A percentile compares a stretch with the other conserved stretches of the same genome.
These are phyloP conservation scores for Xylaria scruposa DNA, from an alignment of 495 filamentous ascomycete species.

Conservation along the genomic window DNA sequence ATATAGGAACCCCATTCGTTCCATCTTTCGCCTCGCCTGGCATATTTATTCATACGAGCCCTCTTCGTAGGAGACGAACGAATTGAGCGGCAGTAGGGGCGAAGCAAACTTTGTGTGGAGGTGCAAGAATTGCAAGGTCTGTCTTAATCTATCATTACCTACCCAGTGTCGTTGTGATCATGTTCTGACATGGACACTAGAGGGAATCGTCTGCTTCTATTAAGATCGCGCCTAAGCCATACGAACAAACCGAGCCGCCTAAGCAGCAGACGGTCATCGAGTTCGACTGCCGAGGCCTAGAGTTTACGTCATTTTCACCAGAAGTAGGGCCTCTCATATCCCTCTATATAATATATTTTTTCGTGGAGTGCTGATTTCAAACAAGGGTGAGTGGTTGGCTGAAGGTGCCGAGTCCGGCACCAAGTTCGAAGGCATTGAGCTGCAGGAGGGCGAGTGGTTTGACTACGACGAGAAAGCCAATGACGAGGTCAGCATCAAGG, in stretches of 20 bases:
- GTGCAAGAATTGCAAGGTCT: constrained; percentile 88
- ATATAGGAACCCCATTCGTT: neutral
- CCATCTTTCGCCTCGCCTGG: neutral
- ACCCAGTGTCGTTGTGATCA: neutral
- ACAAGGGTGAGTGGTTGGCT: constrained; percentile 86
- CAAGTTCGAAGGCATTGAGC: constrained; percentile 79
- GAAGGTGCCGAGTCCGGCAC: constrained; percentile 80
- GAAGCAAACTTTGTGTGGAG: constrained; percentile 99
- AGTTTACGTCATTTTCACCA: constrained; percentile 87
- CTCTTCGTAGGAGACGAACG: constrained; percentile 75
- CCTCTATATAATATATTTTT: neutral
- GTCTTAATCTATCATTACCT: neutral
- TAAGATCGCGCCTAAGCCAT: constrained; percentile 70
- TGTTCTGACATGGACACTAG: constrained; percentile 37
- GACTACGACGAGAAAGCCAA: constrained; percentile 67
- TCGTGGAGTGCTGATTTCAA: neutral
- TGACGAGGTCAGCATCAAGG: constrained; percentile 76
- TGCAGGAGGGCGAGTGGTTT: constrained; percentile 81
- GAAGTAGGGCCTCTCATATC: constrained; percentile 61
- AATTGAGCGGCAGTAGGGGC: constrained; percentile 87
- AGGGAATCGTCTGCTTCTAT: constrained; percentile 70
- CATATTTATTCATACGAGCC: neutral
- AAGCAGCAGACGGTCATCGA: constrained; percentile 79
- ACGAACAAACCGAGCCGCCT: constrained; percentile 70
- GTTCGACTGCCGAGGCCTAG: constrained; percentile 91